Evolutionary conservation across 2,329 filamentous ascomycete species (phyloP).

Genomic region (Aspergillus floridensis): DNA sequence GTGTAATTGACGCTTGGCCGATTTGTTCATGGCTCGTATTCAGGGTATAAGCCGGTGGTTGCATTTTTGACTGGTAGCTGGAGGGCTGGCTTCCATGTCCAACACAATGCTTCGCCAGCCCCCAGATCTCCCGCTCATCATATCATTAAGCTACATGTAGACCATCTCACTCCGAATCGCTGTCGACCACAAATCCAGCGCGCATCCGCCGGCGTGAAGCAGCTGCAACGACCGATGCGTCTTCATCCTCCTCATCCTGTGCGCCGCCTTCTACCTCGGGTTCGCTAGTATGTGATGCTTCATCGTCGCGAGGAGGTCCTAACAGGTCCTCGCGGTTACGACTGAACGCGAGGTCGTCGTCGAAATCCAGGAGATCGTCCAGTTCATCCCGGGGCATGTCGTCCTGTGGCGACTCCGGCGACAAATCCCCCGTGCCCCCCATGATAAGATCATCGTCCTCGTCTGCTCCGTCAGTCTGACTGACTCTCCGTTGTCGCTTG

Average conservation of each 20-base stretch:
- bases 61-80: no score
- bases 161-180: conserved; percentile 40
- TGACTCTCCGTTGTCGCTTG: conserved; percentile 32
- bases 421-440: conserved; percentile 22
- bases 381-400: conserved; percentile 26
- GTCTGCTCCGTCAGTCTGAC: conserved; percentile 18
- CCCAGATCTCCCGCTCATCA: conserved; percentile 19
- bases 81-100: no score
- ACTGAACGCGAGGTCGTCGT: conserved; percentile 34
- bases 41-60: no score
- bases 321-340: conserved; percentile 24
- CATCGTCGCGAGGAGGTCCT: conserved; percentile 1
- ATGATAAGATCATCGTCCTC: conserved; percentile 35
- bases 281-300: background rate
- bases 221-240: conserved; percentile 27
- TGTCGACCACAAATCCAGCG: conserved; percentile 44
- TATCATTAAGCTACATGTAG: conserved; percentile 22
- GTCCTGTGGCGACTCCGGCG: conserved; percentile 16
- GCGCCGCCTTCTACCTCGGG: conserved; percentile 9
- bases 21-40: no score
- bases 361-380: conserved; percentile 34
- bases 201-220: conserved; percentile 33
- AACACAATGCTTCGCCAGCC: background rate
- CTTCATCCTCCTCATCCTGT: conserved; percentile 31
- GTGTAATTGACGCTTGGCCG: no score